Base-by-base conservation (phyloP, 805 yeast species). In the Monosporozyma solicola region DNA sequence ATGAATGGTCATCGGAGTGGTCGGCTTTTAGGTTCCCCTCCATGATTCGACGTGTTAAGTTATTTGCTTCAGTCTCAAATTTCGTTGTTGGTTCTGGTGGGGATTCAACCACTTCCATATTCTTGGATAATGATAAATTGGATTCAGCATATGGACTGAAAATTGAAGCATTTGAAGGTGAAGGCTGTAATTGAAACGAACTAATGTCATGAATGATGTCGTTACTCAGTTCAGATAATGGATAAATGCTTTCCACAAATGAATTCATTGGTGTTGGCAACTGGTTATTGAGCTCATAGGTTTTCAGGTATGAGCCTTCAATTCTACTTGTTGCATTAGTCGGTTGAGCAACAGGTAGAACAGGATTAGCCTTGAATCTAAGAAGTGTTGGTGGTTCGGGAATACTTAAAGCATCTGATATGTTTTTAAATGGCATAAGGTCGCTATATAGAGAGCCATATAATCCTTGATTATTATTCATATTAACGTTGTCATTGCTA, bases 261-360 rank as follows among this genome's bases (percentile, higher is more conserved):
- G 52, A 50, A 6, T 41, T 50, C 41, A 50, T n/a, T 22, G 52
- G 52, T 8, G 52, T 50, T 3, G 52, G 52, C 27, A 50, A 25
- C 16, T 35, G 45, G 13, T 41, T 46, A 43, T 43, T 43, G 1
- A 10, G 22, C 24, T 25, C 39, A 35, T 47, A 43, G 1, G 46
- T 43, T 24, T 24, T 43, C 46, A 43, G 15, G 25, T 43, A 43
- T 2, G 46, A 15, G 11, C 46, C 46, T 10, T 43, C 46, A 9
- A 43, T 43, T 24, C 46, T 43, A 11, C 16, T 43, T 24, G 46
- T 43, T 5, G 46, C 31, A 5, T 29, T 43, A 24, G 11, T 24
- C 11, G 10, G 8, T 24, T 16, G 44, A 8, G 24, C 27, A 24
- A 43, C 46, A 3, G 46, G 46, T 20, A 43, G 15, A 22, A 43